phyloP scores from a whole-genome alignment of 2,329 filamentous ascomycete species.

The Amesomyces nigricolor region DNA sequence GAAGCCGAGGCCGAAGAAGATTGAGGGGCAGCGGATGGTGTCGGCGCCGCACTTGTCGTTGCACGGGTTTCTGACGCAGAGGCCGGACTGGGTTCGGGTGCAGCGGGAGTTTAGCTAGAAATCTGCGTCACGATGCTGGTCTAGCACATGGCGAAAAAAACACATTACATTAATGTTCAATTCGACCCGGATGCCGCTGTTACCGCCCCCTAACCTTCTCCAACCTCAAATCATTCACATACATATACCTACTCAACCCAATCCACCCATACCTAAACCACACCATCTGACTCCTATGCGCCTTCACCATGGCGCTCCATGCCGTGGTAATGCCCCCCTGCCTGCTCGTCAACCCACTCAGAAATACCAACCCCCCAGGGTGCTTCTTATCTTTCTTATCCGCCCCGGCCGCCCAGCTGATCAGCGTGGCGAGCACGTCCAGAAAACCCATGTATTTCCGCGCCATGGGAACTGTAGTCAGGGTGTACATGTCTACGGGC shows the following conservation, averaged over 20 bases:
- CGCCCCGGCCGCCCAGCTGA: conserved; percentile 44
- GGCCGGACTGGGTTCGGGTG: not conserved
- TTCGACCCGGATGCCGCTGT: not conserved
- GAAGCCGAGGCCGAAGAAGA: not conserved
- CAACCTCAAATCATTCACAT: conserved; percentile 76
- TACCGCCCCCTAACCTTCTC: conserved; percentile 34
- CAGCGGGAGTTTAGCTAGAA: not conserved
- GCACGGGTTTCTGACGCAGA: not conserved
- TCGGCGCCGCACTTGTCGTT: not conserved
- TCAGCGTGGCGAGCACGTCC: conserved; percentile 68
- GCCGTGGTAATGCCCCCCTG: conserved; percentile 53
- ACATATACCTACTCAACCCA: conserved; percentile 84
- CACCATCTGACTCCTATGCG: conserved; percentile 92
- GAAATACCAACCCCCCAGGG: conserved; percentile 41
- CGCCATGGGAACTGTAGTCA: conserved; percentile 63
- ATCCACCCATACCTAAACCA: conserved; percentile 99
- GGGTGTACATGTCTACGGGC: conserved; percentile 79
- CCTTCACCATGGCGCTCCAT: conserved; percentile 80
- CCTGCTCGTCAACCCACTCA: conserved; percentile 57
- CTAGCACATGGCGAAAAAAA: too few relatives aligned
- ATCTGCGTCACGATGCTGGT: too few relatives aligned
- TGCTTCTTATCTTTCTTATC: conserved; percentile 38
- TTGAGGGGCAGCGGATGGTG: not conserved
- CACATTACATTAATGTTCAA: too few relatives aligned
- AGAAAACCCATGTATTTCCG: conserved; percentile 79